Percentiles rank a stretch among this genome's conserved stretches.
These are phyloP conservation scores for Penicillium hesseltinei DNA, from an alignment of 2,329 filamentous ascomycete genomes.

Conservation along the genomic window DNA sequence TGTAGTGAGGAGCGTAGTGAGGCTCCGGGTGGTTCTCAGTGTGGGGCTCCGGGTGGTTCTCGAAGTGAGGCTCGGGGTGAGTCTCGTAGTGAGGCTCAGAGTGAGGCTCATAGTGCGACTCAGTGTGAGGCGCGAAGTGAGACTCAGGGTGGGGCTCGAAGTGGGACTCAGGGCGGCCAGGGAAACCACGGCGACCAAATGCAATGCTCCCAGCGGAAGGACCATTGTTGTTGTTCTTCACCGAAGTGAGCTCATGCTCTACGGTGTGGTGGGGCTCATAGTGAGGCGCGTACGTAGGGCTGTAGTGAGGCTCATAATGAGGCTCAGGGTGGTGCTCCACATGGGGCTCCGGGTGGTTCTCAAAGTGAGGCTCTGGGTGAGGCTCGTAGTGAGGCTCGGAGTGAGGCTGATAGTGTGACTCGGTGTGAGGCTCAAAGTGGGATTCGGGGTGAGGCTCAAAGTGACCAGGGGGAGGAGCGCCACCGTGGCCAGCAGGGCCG, in stretches of 20 bases:
- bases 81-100: not conserved
- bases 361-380: not conserved
- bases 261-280: not conserved
- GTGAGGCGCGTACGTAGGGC: not conserved
- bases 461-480: not conserved
- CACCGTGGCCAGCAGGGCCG: not conserved
- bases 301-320: not conserved
- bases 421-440: not conserved
- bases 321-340: not conserved
- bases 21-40: not conserved
- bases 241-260: not conserved
- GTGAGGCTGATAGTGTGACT: not conserved
- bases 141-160: no score
- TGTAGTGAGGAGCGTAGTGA: not conserved
- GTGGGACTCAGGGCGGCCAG: not conserved
- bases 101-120: not conserved
- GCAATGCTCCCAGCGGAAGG: not conserved
- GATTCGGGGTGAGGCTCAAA: not conserved
- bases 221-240: slow-evolving; percentile 1
- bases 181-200: not conserved
- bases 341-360: not conserved
- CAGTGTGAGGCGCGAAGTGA: not conserved
- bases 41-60: not conserved
- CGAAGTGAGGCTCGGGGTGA: not conserved
- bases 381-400: not conserved